These are phyloP conservation scores for Carex sylvatica DNA, from an alignment of 202 grass and related monocot species.

Conservation along the genomic window DNA sequence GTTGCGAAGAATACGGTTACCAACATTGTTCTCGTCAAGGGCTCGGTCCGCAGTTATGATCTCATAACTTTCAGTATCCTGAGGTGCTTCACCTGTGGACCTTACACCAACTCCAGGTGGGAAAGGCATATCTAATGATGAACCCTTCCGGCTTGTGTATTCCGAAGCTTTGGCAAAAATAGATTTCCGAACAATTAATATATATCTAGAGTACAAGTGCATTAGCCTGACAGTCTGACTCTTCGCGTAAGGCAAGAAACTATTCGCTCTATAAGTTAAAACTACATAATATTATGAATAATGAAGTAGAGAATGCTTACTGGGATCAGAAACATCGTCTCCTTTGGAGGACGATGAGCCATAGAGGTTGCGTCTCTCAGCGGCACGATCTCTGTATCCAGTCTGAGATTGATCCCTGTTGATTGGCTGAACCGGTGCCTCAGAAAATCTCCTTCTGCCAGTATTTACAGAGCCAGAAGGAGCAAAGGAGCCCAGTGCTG, in stretches of 20 bases:
- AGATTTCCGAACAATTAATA: conserved; percentile 53
- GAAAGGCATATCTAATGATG: conserved; percentile 86
- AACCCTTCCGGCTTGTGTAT: conserved; percentile 59
- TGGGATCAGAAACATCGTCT: conserved; percentile 53
- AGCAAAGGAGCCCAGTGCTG: conserved; percentile 52
- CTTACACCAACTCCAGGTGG: conserved; percentile 90
- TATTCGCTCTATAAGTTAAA: not conserved
- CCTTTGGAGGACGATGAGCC: conserved; percentile 59
- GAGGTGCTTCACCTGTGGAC: conserved; percentile 54
- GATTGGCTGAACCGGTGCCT: conserved; percentile 48
- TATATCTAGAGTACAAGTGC: not conserved
- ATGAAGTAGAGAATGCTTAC: conserved; percentile 49
- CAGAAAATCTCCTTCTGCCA: conserved; percentile 90
- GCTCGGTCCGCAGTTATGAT: conserved; percentile 79
- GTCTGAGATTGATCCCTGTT: conserved; percentile 44
- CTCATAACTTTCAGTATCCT: conserved; percentile 72
- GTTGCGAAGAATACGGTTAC: conserved; percentile 89
- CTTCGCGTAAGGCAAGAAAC: not conserved
- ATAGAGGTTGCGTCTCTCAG: conserved; percentile 86
- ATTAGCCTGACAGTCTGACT: not conserved
- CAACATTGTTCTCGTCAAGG: conserved; percentile 91
- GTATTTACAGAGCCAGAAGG: conserved; percentile 50
- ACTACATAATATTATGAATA: conserved; percentile 12
- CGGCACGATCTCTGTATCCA: conserved; percentile 94
- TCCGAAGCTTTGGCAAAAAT: conserved; percentile 85